Base-by-base conservation (phyloP, 2,329 filamentous ascomycete genomes). In the Stagonosporopsis tanaceti region DNA sequence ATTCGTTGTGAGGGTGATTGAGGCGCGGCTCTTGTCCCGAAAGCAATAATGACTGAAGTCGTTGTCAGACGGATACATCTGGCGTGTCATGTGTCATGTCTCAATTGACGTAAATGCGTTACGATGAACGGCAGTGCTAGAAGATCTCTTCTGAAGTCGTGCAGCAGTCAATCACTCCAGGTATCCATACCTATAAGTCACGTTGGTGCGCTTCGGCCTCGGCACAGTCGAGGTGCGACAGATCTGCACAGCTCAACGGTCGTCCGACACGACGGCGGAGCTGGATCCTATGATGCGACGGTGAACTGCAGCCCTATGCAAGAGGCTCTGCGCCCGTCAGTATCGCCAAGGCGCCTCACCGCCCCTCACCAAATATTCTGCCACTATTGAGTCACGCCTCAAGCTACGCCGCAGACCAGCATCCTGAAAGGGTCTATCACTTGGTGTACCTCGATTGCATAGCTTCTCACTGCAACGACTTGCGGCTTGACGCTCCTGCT, bases 101-200 rank as follows among this genome's bases (percentile, higher is more conserved):
- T 53, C 75, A 63, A 52, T 67, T 55, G 56, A 73, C 59, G 50
- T 74, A 15, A 75, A 70, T 5, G 72, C 67, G 4, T 65, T 68
- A 35, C 81, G 86, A 64, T 93, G 87, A n/a, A 93, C 85, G 72
- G 96, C 92, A 20, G 78, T 78, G 83, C 17, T 78, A 77, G 41
- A 12, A 11, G 8, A 22, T 22, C 2, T 34, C 32, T 15, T 34
- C 32, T 4, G 4, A 14, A 34, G 32, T 4, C 7, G 32, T 14
- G 14, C 32, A n/a, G 46, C 78, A 20, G 22, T 8, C 37, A 2
- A 20, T 2, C 8, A 38, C 35, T 85, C 68, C 74, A 89, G 71
- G 73, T 79, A 0, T 91, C 90, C 84, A 96, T 92, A 61, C 92
- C 92, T 48, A 96, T 89, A 75, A 96, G 92, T 4, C 45, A 44